Percentiles rank a stretch among this genome's conserved stretches.
phyloP scores from a whole-genome alignment of 345 rosid genomes.

The Dipteronia dyeriana region DNA sequence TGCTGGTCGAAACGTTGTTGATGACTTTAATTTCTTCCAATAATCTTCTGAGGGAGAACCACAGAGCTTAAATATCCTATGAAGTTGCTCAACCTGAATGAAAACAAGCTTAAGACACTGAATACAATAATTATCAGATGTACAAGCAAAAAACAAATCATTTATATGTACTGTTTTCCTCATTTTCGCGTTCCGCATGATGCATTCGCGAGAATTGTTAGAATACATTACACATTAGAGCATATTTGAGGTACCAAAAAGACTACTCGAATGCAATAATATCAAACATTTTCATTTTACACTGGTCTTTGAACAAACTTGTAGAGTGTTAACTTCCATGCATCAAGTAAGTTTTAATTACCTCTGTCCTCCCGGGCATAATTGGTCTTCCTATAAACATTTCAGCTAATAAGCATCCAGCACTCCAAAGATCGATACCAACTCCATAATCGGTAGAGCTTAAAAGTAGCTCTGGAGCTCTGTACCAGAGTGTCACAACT shows the following conservation, averaged over 20 bases:
- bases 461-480: slow-evolving; percentile 82
- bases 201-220: neutral
- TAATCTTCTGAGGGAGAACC: slow-evolving; percentile 84
- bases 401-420: slow-evolving; percentile 81
- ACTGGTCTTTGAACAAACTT: neutral
- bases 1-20: slow-evolving; percentile 64
- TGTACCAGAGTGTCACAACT: slow-evolving; percentile 89
- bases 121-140: neutral
- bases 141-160: neutral
- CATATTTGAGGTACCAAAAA: neutral
- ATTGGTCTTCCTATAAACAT: slow-evolving; percentile 78
- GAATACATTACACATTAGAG: neutral
- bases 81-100: slow-evolving; percentile 85
- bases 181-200: neutral
- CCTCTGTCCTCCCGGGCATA: slow-evolving; percentile 93
- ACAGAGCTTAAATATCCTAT: slow-evolving; percentile 83
- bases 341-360: slow-evolving; percentile 23
- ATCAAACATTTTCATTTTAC: neutral
- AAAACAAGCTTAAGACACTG: slow-evolving; percentile 1
- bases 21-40: slow-evolving; percentile 70
- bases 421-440: slow-evolving; percentile 89
- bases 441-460: slow-evolving; percentile 86
- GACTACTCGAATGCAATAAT: neutral
- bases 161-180: neutral
- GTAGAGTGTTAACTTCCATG: neutral